Percentiles rank a stretch among this genome's conserved stretches.
Evolutionary conservation across 768 basidiomycete genomes (phyloP).

Genomic region (Suillus paluster): DNA sequence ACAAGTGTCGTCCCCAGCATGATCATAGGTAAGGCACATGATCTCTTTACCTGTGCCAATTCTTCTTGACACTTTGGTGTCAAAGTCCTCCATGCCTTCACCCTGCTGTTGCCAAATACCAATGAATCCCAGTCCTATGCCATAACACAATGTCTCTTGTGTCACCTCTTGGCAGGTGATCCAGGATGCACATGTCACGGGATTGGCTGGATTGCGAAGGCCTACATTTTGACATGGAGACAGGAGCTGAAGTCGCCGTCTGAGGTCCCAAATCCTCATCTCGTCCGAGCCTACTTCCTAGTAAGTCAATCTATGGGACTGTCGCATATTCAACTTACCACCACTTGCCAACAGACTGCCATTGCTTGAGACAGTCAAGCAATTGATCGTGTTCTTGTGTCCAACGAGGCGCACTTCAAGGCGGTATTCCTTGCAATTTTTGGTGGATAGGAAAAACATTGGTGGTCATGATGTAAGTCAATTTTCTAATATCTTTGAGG

Average conservation of each 20-base stretch:
- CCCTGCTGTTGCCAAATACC: slow-evolving; percentile 8
- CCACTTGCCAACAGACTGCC: slow-evolving; percentile 11
- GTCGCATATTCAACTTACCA: slow-evolving; percentile 5
- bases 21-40: slow-evolving; percentile 9
- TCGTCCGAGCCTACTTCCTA: slow-evolving; percentile 8
- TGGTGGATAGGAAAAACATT: too few species aligned
- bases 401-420: slow-evolving; percentile 1
- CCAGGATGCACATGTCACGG: slow-evolving; percentile 11
- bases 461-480: too few species aligned
- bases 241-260: not conserved
- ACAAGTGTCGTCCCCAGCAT: not conserved
- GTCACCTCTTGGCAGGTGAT: not conserved
- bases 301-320: too few species aligned
- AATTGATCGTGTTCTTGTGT: slow-evolving; percentile 13
- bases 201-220: slow-evolving; percentile 6
- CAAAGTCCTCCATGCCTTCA: slow-evolving; percentile 2
- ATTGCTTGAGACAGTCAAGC: slow-evolving; percentile 3
- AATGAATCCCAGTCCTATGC: slow-evolving; percentile 14
- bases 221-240: slow-evolving; percentile 3
- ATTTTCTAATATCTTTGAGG: too few species aligned
- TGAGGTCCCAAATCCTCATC: slow-evolving; percentile 14
- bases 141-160: slow-evolving; percentile 6
- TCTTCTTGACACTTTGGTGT: not conserved
- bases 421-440: not conserved
- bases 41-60: slow-evolving; percentile 12